Evolutionary conservation across 345 rosid species (phyloP).

Genomic region (Pelargonium nanum): DNA sequence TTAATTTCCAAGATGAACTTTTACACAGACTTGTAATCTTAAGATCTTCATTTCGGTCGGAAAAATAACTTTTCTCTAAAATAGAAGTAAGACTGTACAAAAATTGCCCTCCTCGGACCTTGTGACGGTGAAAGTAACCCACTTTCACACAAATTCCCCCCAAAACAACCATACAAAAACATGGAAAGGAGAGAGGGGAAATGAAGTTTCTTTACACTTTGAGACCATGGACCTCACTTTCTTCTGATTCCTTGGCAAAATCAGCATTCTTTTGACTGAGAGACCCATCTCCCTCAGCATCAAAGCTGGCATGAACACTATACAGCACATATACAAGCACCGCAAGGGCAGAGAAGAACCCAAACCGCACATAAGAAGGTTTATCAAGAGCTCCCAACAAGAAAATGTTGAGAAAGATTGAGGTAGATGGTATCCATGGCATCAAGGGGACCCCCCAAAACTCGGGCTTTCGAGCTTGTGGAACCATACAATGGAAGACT

Average conservation of each 20-base stretch:
- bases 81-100: too few species aligned
- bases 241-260: conserved; percentile 25
- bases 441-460: conserved; percentile 87
- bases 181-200: too few species aligned
- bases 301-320: conserved; percentile 86
- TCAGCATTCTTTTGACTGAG: conserved; percentile 32
- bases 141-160: too few species aligned
- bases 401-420: conserved; percentile 77
- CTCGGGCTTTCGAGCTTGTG: conserved; percentile 61
- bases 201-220: conserved; percentile 29
- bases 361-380: conserved; percentile 60
- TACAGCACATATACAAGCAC: conserved; percentile 61
- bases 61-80: too few species aligned
- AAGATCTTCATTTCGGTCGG: too few species aligned
- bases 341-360: conserved; percentile 50
- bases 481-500: conserved; percentile 43
- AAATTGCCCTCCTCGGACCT: too few species aligned
- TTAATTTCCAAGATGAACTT: too few species aligned
- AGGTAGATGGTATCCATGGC: conserved; percentile 83
- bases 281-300: conserved; percentile 49
- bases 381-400: conserved; percentile 63
- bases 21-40: too few species aligned
- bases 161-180: not conserved
- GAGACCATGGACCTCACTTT: conserved; percentile 20
- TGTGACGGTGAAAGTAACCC: too few species aligned